Base-by-base conservation (phyloP, 148 eudicot species). In the Dysphania ambrosioides region DNA sequence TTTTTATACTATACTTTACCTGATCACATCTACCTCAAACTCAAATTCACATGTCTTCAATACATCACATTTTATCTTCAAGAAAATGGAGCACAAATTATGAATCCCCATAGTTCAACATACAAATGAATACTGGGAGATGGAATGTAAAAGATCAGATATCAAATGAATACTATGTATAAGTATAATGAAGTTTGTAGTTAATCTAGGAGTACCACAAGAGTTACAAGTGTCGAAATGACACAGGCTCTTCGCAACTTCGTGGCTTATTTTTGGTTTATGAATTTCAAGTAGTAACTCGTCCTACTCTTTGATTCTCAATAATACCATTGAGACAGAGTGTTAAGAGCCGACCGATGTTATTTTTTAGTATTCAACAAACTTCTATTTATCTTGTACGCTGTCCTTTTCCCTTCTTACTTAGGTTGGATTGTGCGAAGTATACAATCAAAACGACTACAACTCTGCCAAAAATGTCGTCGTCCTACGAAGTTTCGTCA, bases 401-500 rank as follows among this genome's bases (percentile, higher is more conserved):
- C 42, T 64, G 47, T 35, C 49, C 34, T 68, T 40, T 40, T 2
- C 34, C 55, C 24, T 27, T 1, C 24, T 35, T 58, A 61, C 35
- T 36, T 44, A 24, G 42, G 44, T 66, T 75, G 72, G 72, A 66
- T 16, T 75, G 56, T 63, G 3, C 23, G 6, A 16, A 53, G 23
- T n/a, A n/a, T n/a, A n/a, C n/a, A n/a, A n/a, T n/a, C n/a, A n/a
- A 58, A 58, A 21, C 15, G 24, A 34, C 41, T 16, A 5, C 2
- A 5, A 69, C 4, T 9, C 3, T 13, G 79, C 74, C 79, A 66
- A 76, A 76, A 30, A 76, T 49, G 60, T 59, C 74, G 68, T 27
- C 74, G 12, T 76, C 74, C 1, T 41, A 76, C 67, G 79, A 76
- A 76, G 79, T 58, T 76, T 76, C 79, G 51, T 44, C 71, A 16